Percentiles rank a stretch among this genome's conserved stretches.
These are phyloP conservation scores for Hyphopichia wangnamkhiaoensis DNA, from an alignment of 1,139 yeast genomes.

Conservation along the genomic window DNA sequence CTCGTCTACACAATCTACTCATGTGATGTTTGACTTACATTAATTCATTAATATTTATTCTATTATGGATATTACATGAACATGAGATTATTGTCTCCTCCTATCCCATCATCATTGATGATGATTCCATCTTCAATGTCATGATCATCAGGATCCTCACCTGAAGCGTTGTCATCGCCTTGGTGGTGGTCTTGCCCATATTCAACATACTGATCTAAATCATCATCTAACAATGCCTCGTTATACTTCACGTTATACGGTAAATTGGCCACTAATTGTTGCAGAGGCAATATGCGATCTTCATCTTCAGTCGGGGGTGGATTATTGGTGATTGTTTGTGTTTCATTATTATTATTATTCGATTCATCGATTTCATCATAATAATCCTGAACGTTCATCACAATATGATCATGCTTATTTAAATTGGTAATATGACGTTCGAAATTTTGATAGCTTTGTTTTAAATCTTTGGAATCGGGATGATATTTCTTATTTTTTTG, in stretches of 20 bases:
- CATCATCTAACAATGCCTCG: conserved; percentile 24
- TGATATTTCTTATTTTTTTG: conserved; percentile 33
- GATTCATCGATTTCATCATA: conserved; percentile 12
- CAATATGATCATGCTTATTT: conserved; percentile 31
- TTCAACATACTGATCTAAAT: conserved; percentile 19
- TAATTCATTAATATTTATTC: no score
- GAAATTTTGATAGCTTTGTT: conserved; percentile 21
- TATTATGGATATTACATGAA: conserved; percentile 3
- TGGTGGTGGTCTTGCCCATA: conserved; percentile 8
- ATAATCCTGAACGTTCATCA: conserved; percentile 23
- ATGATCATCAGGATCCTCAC: not conserved
- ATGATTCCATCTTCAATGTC: conserved; percentile 7
- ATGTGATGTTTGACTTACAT: no score
- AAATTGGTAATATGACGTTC: conserved; percentile 23
- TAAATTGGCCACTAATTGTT: conserved; percentile 20
- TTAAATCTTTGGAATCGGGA: conserved; percentile 22
- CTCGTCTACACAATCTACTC: no score
- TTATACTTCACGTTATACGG: conserved; percentile 37
- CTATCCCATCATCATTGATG: conserved; percentile 16
- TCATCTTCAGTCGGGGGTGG: conserved; percentile 9
- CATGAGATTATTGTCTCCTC: conserved; percentile 15
- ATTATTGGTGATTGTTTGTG: not conserved
- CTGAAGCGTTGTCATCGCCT: not conserved
- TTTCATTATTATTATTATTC: not conserved
- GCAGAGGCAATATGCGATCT: conserved; percentile 19